These are phyloP conservation scores for Erodium texanum DNA, from an alignment of 441 rosid species.

Conservation along the genomic window DNA sequence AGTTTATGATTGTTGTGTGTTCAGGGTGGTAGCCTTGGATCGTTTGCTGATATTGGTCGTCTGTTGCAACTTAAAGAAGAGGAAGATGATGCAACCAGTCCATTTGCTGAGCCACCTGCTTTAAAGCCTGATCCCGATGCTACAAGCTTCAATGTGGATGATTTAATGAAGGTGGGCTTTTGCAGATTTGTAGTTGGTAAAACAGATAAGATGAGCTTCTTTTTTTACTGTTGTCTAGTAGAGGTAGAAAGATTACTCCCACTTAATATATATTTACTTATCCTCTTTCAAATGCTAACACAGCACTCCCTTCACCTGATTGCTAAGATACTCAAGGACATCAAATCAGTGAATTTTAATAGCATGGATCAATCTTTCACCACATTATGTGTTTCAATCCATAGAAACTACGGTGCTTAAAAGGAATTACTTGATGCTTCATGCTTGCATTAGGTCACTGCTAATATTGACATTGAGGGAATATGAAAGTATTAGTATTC, in stretches of 20 bases:
- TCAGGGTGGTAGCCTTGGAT: slow-evolving; percentile 46
- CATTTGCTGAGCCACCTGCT: slow-evolving; percentile 29
- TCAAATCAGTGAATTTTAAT: no score
- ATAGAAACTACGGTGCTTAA: not conserved
- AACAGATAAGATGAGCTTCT: not conserved
- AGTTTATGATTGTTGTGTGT: not conserved
- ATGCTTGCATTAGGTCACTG: not conserved
- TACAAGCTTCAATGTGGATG: slow-evolving; percentile 28
- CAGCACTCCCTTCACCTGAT: not conserved
- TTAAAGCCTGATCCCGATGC: slow-evolving; percentile 33
- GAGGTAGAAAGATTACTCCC: not conserved
- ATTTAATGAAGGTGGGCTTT: slow-evolving; percentile 33
- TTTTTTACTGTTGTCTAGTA: not conserved
- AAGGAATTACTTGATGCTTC: not conserved
- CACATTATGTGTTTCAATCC: not conserved
- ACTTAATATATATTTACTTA: not conserved
- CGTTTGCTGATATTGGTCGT: slow-evolving; percentile 34
- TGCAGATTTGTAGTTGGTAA: not conserved
- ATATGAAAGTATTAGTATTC: not conserved
- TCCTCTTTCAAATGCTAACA: not conserved
- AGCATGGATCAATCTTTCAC: not conserved
- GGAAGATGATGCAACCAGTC: slow-evolving; percentile 59
- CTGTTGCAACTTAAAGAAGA: slow-evolving; percentile 37
- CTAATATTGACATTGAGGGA: not conserved
- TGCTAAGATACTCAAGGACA: not conserved